phyloP scores from a whole-genome alignment of 768 basidiomycete genomes.

The Tylopilus felleus region DNA sequence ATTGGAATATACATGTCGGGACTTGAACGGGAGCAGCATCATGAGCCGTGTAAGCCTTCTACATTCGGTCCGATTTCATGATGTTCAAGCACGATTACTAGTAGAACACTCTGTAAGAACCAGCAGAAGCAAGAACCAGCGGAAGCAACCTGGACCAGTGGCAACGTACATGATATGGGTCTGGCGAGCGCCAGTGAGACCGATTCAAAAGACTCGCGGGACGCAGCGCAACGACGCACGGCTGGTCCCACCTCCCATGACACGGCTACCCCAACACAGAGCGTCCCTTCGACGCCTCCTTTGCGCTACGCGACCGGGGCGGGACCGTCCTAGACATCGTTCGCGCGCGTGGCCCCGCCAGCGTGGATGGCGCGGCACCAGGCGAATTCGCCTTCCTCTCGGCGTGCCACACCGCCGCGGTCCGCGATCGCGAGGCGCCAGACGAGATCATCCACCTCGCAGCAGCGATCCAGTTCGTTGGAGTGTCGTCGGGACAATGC shows the following conservation, averaged over 20 bases:
- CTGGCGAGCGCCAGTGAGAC: no score
- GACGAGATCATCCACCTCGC: conserved; percentile 37
- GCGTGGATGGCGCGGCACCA: no score
- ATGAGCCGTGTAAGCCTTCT: no score
- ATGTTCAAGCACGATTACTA: no score
- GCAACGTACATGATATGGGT: no score
- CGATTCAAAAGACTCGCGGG: no score
- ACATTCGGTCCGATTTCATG: no score
- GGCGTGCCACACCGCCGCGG: conserved; percentile 32
- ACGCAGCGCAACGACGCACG: conserved; percentile 16
- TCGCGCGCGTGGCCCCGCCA: background rate
- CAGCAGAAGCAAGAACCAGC: no score
- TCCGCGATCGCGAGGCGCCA: conserved; percentile 9
- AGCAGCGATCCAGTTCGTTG: conserved; percentile 34
- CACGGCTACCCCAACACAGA: conserved; percentile 23
- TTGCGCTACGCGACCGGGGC: conserved; percentile 22
- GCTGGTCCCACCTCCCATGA: conserved; percentile 33
- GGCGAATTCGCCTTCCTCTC: conserved; percentile 33
- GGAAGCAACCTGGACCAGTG: no score
- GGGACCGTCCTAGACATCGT: conserved; percentile 26
- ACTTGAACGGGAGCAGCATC: no score
- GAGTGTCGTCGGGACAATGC: conserved; percentile 36
- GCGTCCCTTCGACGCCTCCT: conserved; percentile 27
- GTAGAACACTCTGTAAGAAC: no score
- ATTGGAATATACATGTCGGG: no score